These are phyloP conservation scores for Limtongia smithiae DNA, from an alignment of 805 yeast species.

Conservation along the genomic window DNA sequence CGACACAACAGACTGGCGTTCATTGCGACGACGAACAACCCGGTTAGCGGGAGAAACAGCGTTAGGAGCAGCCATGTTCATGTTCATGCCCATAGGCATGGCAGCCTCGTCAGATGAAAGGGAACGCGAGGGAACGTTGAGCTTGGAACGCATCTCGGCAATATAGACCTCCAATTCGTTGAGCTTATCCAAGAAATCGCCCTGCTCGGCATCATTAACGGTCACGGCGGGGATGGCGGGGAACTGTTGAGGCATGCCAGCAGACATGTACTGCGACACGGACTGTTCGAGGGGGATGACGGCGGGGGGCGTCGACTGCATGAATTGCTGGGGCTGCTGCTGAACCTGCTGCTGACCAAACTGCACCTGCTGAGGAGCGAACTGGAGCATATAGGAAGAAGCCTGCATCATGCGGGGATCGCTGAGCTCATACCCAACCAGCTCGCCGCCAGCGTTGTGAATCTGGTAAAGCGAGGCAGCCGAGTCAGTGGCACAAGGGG, in stretches of 20 bases:
- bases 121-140: conserved; percentile 3
- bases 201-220: conserved; percentile 11
- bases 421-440: conserved; percentile 24
- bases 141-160: conserved; percentile 25
- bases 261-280: not conserved
- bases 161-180: conserved; percentile 27
- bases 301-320: conserved; percentile 1
- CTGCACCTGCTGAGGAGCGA: conserved; percentile 14
- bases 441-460: conserved; percentile 27
- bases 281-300: not conserved
- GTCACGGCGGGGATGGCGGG: conserved; percentile 1
- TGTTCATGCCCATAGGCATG: not conserved
- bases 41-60: conserved; percentile 1
- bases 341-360: conserved; percentile 8
- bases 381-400: conserved; percentile 20
- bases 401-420: conserved; percentile 14
- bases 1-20: conserved; percentile 14
- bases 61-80: not conserved
- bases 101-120: not conserved
- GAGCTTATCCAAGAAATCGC: conserved; percentile 21
- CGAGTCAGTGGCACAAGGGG: conserved; percentile 27
- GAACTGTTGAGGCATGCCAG: not conserved
- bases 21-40: conserved; percentile 26
- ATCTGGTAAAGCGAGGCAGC: conserved; percentile 18
- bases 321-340: not conserved